Conservation (phyloP, 805 yeast genomes). For the Metschnikowia reukaufii region DNA sequence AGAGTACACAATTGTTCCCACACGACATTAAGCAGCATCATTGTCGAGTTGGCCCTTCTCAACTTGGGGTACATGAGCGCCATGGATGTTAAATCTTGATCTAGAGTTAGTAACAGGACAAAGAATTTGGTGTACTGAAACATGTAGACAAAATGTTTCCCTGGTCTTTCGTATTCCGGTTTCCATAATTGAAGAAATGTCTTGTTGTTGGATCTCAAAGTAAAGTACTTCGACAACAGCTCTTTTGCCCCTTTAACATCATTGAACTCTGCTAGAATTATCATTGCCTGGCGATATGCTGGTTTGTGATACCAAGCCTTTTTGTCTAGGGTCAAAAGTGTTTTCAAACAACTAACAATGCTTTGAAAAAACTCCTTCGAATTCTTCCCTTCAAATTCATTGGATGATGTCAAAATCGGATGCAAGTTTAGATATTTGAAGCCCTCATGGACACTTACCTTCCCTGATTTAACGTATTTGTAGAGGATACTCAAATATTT, state of each 20-base stretch:
- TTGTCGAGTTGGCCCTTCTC: constrained; percentile 74
- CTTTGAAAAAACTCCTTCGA: constrained; percentile 34
- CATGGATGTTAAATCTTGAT: constrained; percentile 59
- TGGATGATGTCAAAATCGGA: constrained; percentile 15
- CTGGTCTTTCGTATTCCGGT: constrained; percentile 88
- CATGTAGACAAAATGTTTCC: constrained; percentile 83
- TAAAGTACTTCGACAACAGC: constrained; percentile 63
- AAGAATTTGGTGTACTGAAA: constrained; percentile 66
- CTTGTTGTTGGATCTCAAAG: constrained; percentile 66
- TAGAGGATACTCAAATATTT: constrained; percentile 54
- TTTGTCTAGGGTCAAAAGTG: constrained; percentile 60
- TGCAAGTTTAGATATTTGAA: constrained; percentile 40
- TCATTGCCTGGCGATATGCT: constrained; percentile 64
- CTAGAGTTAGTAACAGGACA: constrained; percentile 52
- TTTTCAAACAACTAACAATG: constrained; percentile 48
- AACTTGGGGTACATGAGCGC: constrained; percentile 65
- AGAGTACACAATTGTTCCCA: constrained; percentile 65
- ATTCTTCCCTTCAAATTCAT: constrained; percentile 12
- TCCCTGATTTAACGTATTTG: constrained; percentile 49
- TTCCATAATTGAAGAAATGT: constrained; percentile 87
- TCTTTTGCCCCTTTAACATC: constrained; percentile 56
- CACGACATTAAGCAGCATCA: constrained; percentile 60
- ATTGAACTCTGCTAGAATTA: constrained; percentile 53
- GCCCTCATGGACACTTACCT: constrained; percentile 40
- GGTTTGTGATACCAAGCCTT: constrained; percentile 94